These are phyloP conservation scores for Colletotrichum nymphaeae DNA, from an alignment of 2,329 filamentous ascomycete genomes.

Conservation along the genomic window DNA sequence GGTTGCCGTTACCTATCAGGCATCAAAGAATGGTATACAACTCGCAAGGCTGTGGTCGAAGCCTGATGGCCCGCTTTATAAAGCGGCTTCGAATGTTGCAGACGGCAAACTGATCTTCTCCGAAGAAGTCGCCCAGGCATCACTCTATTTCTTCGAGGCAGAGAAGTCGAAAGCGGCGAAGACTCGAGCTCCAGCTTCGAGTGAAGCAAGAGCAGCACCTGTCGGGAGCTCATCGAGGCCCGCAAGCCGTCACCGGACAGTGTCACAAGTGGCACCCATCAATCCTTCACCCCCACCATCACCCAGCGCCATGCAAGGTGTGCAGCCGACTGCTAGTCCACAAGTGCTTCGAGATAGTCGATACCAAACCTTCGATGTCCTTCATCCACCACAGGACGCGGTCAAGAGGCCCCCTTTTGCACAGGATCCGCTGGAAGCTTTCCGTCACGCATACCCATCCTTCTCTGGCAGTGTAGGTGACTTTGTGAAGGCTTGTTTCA, in stretches of 20 bases:
- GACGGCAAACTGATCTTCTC: constrained; percentile 17
- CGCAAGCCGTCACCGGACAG: not conserved
- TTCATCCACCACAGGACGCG: not conserved
- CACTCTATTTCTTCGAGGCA: constrained; percentile 5
- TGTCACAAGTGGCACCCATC: not conserved
- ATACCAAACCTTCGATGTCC: not conserved
- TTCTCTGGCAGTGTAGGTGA: constrained; percentile 50
- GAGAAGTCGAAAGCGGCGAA: not conserved
- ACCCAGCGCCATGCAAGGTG: not conserved
- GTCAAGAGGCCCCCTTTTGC: constrained; percentile 1
- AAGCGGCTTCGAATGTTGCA: not conserved
- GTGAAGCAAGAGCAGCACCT: not conserved
- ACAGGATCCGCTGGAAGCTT: constrained; percentile 50
- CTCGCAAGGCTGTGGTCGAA: constrained; percentile 25
- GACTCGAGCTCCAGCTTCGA: not conserved
- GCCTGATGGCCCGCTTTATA: constrained; percentile 24
- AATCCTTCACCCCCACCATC: not conserved
- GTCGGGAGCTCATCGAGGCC: not conserved
- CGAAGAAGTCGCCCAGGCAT: constrained; percentile 9
- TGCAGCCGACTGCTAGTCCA: not conserved
- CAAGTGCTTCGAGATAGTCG: not conserved
- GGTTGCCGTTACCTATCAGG: constrained; percentile 8
- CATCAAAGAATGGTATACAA: not conserved
- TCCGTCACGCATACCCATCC: constrained; percentile 55
- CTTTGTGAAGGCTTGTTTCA: constrained; percentile 59